Percentiles rank a stretch among this genome's conserved stretches.
Evolutionary conservation across 2,329 filamentous ascomycete species (phyloP).

Genomic region (Tolypocladium amazonense): DNA sequence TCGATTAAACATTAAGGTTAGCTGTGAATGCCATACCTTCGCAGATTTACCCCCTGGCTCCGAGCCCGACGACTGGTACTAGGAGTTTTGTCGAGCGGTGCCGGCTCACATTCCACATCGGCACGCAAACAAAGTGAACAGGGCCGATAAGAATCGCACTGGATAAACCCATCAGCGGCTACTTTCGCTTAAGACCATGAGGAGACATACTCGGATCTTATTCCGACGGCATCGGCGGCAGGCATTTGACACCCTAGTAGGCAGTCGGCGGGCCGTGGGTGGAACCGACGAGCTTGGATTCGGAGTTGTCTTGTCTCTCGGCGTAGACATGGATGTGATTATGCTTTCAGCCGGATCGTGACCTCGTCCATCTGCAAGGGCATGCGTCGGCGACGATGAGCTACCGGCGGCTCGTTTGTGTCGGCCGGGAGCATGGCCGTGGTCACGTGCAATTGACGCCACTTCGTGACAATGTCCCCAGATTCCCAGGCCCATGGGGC

Average conservation of each 20-base stretch:
- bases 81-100: not conserved
- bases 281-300: conserved; percentile 1
- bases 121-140: conserved; percentile 1
- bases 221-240: conserved; percentile 1
- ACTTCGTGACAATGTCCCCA: not conserved
- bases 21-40: not conserved
- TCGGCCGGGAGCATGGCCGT: not conserved
- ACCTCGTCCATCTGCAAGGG: not conserved
- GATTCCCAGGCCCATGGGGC: not conserved
- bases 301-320: not conserved
- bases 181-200: not conserved
- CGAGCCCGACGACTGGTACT: not conserved
- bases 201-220: not conserved
- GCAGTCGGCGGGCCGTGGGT: not conserved
- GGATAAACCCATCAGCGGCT: not conserved
- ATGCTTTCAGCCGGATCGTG: not conserved
- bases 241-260: conserved; percentile 1
- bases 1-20: not conserved
- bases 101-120: not conserved
- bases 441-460: not conserved
- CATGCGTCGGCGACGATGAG: not conserved
- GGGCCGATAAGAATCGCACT: conserved; percentile 1
- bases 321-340: not conserved
- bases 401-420: not conserved
- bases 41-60: not conserved